Base-by-base conservation (phyloP, 208 protist genomes). In the Trypanosoma lewisi region DNA sequence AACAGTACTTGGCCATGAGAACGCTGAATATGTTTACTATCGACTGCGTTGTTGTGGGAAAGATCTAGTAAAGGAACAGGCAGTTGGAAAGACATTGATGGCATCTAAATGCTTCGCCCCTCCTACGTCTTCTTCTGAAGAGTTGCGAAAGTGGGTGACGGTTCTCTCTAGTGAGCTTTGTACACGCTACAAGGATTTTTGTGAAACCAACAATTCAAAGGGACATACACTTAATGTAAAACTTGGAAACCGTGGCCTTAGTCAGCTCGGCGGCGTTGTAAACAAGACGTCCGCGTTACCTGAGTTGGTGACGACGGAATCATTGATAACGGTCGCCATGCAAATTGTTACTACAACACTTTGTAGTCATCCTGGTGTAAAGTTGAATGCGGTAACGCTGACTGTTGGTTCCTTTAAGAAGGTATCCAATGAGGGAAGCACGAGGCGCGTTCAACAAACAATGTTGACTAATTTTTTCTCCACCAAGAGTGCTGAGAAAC, bases 81-180 rank as follows among this genome's bases (percentile, higher is more conserved):
- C 70, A 21, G 50, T 83, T 33, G 52, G 81, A 31, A 80, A 80
- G 33, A 69, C 70, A 11, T 62, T 96, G 31, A 78, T 73, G 64
- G 80, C 83, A 14, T 79, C 70, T 39, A 96, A 96, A 59, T 63
- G 68, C 12, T 92, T 96, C 52, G 65, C 64, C 33, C 78, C 83
- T 12, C 44, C 54, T 19, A 73, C 77, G 14, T 51, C 17, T 27
- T 71, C 73, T 31, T 34, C 64, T 52, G 47, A 42, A 3, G 77
- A 41, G 31, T 58, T 89, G 28, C 51, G 39, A 60, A 68, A 71
- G 58, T 96, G 89, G 87, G 56, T 90, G n/a, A 76, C 67, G 0
- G 83, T 85, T 27, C 73, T 93, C 34, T 57, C 71, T 30, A 54
- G 64, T 28, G 89, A 96, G 62, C 71, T 96, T 28, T 73, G 47